Evolutionary conservation across 2,329 filamentous ascomycete species (phyloP).

Genomic region (Colletotrichum abscissum): DNA sequence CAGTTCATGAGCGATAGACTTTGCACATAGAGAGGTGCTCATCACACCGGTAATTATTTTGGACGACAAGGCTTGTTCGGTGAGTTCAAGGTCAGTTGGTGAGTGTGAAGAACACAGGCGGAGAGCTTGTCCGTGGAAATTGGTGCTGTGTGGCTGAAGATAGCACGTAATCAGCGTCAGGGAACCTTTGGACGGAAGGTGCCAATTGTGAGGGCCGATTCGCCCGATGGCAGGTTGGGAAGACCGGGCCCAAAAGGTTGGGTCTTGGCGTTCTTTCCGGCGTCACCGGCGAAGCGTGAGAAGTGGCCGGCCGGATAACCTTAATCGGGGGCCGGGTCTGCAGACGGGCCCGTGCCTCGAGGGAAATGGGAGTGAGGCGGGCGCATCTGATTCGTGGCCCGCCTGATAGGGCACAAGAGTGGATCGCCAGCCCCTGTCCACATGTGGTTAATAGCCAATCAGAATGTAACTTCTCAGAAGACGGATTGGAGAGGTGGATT

Average conservation of each 20-base stretch:
- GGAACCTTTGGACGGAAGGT: background rate
- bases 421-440: background rate
- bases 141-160: background rate
- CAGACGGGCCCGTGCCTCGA: background rate
- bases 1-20: background rate
- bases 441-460: background rate
- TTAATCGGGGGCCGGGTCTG: slow-evolving; percentile 23
- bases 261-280: background rate
- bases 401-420: background rate
- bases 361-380: background rate
- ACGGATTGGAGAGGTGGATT: background rate
- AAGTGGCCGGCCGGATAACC: slow-evolving; percentile 17
- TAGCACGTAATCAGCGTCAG: background rate
- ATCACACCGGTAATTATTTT: background rate
- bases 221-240: background rate
- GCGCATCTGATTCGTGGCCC: slow-evolving; percentile 5
- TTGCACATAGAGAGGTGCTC: background rate
- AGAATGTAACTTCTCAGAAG: background rate
- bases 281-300: slow-evolving; percentile 1
- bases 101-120: background rate
- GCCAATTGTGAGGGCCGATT: background rate
- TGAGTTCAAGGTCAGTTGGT: too few relatives aligned
- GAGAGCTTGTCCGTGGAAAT: background rate
- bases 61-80: background rate
- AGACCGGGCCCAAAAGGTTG: background rate